Evolutionary conservation across 2,329 filamentous ascomycete species (phyloP), one percentile per base, ranked within the genome.

Genomic region (Neofusicoccum sp.): DNA sequence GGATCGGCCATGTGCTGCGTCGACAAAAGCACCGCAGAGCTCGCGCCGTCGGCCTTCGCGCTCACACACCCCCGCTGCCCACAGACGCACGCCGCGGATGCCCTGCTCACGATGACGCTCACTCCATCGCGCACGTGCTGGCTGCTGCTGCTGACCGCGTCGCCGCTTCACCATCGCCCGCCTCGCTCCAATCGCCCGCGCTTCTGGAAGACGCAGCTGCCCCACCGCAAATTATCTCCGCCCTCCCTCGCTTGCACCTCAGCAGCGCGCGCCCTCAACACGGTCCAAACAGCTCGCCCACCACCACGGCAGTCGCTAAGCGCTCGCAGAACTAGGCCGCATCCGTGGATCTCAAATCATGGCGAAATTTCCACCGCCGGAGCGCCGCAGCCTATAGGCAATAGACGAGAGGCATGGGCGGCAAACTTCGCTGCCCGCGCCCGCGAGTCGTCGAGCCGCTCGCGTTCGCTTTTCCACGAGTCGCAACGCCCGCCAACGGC

Each of bases 391-490:
- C 51, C 51, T 43, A 43, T 56, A 56, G 51, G 28, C 14, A 34
- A 48, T 20, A 14, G 45, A 56, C 51, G 38, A 56, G 51, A 43
- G 51, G 43, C 40, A 28, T 26, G 51, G 33, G 51, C 43, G 6
- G 51, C 34, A 54, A 54, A 54, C 36, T 33, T 56, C 51, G 6
- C 9, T 56, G 51, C 51, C 51, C 51, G n/a, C 38, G 38, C 28
- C 51, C 51, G 43, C 51, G 51, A 56, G 36, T 56, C 51, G 51
- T 38, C 28, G n/a, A 1, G 24, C 6, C 3, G 31, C 24, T 56
- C 51, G 51, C 51, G 38, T 56, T 44, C 51, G 51, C 26, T 56
- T 56, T 56, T 12, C 28, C 51, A 56, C 38, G 51, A 56, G 51
- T 56, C 51, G 43, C 24, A 12, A 5, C 6, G 24, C n/a, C n/a